These are phyloP conservation scores for Xylaria telfairii DNA, from an alignment of 495 filamentous ascomycete species.

Conservation along the genomic window DNA sequence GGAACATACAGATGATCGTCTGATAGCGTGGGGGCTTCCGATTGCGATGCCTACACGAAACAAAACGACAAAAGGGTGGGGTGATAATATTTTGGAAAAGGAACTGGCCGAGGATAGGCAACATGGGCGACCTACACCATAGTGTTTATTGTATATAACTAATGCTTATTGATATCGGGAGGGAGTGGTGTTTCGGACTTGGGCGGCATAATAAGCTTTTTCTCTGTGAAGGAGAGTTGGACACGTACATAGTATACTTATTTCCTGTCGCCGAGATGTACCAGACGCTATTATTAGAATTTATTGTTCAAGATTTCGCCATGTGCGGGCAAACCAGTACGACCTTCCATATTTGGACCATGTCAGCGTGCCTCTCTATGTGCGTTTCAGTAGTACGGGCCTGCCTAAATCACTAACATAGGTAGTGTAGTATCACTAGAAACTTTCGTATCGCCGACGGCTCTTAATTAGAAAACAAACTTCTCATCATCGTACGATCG, in stretches of 20 bases:
- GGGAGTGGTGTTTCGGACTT: not conserved
- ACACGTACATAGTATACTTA: not conserved
- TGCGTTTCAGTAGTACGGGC: not conserved
- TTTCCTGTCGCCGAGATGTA: not conserved
- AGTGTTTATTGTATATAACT: slow-evolving; percentile 11
- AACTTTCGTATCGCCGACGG: not conserved
- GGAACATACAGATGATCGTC: slow-evolving; percentile 4
- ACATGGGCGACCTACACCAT: not conserved
- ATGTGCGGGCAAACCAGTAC: not conserved
- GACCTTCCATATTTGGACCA: slow-evolving; percentile 10
- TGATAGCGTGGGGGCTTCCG: not conserved
- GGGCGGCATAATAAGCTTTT: not conserved
- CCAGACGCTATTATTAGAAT: slow-evolving; percentile 7
- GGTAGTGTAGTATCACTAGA: not conserved
- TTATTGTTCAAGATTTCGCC: not conserved
- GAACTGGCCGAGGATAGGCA: not conserved
- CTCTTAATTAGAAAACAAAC: not conserved
- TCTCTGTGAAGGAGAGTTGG: not conserved
- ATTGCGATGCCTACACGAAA: not conserved
- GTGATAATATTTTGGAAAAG: not conserved
- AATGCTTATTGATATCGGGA: not conserved
- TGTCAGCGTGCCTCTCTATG: not conserved
- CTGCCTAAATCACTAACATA: not conserved
- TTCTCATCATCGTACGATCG: slow-evolving; percentile 4
- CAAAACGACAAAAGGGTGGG: not conserved